phyloP scores from a whole-genome alignment of 2,329 filamentous ascomycete species.

The Nigrospora oryzae region DNA sequence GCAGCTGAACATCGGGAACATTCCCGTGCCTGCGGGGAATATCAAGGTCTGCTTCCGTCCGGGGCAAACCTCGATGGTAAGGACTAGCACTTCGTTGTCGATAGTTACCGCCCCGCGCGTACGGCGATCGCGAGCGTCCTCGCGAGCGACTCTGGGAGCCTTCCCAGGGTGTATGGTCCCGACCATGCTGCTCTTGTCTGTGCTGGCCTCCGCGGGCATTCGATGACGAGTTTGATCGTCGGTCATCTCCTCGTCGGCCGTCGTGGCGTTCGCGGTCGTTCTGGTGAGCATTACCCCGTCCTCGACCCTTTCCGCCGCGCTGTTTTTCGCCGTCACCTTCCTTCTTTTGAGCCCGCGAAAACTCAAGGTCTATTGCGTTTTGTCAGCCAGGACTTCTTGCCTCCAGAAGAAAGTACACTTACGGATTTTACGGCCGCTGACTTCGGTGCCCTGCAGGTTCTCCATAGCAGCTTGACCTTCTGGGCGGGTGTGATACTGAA shows the following conservation, averaged over 20 bases:
- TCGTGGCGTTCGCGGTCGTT: conserved; percentile 32
- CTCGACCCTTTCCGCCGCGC: conserved; percentile 34
- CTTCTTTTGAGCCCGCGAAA: conserved; percentile 81
- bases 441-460: conserved; percentile 68
- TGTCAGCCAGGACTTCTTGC: neutral
- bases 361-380: conserved; percentile 62
- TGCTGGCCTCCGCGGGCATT: conserved; percentile 21
- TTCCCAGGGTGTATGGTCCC: conserved; percentile 26
- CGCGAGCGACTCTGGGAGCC: conserved; percentile 24
- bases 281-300: conserved; percentile 27
- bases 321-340: conserved; percentile 59
- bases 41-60: conserved; percentile 50
- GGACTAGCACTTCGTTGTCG: conserved; percentile 66
- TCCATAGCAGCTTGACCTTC: conserved; percentile 71
- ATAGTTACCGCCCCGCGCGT: conserved; percentile 41
- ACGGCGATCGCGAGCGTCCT: conserved; percentile 64
- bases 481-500: conserved; percentile 75
- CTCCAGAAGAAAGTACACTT: conserved; percentile 29
- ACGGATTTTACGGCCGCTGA: conserved; percentile 92
- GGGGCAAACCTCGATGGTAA: conserved; percentile 28
- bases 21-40: conserved; percentile 66
- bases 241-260: conserved; percentile 16
- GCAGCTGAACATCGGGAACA: conserved; percentile 83
- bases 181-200: conserved; percentile 22
- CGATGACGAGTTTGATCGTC: conserved; percentile 13